These are phyloP conservation scores for Erysimum pusillum DNA, from an alignment of 441 rosid genomes.

Conservation along the genomic window DNA sequence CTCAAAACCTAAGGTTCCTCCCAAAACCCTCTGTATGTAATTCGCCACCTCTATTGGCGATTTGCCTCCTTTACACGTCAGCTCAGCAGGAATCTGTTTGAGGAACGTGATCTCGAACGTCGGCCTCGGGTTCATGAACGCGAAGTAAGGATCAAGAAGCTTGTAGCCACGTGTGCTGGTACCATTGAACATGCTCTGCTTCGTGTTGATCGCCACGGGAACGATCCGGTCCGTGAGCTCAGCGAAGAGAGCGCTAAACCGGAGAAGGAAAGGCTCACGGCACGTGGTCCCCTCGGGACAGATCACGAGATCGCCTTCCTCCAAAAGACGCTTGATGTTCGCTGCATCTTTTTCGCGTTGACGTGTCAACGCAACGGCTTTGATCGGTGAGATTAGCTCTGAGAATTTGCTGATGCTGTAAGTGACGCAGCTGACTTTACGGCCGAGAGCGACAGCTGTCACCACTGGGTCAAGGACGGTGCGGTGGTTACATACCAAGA, in stretches of 20 bases:
- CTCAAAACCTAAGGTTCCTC: conserved; percentile 86
- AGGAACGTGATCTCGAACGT: conserved; percentile 89
- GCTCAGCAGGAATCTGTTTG: conserved; percentile 77
- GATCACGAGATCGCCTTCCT: conserved; percentile 90
- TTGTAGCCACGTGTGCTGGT: conserved; percentile 87
- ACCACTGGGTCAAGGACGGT: conserved; percentile 83
- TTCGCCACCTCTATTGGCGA: conserved; percentile 96
- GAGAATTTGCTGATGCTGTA: conserved; percentile 90
- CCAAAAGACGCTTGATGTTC: conserved; percentile 71
- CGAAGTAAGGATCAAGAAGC: conserved; percentile 87
- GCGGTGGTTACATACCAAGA: conserved; percentile 89
- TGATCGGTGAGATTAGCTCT: conserved; percentile 86
- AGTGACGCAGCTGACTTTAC: conserved; percentile 91
- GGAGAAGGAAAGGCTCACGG: conserved; percentile 86
- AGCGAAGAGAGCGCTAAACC: conserved; percentile 96
- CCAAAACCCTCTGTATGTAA: conserved; percentile 87
- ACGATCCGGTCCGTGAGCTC: conserved; percentile 92
- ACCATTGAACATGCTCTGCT: conserved; percentile 79
- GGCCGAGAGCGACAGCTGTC: conserved; percentile 77
- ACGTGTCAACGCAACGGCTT: conserved; percentile 86
- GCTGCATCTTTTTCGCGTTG: conserved; percentile 86
- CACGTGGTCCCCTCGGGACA: conserved; percentile 98
- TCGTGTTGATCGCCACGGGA: conserved; percentile 88
- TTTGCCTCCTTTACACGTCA: conserved; percentile 82
- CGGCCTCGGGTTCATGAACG: conserved; percentile 93